Evolutionary conservation across 345 rosid genomes (phyloP).

Genomic region (Citrus inodora): DNA sequence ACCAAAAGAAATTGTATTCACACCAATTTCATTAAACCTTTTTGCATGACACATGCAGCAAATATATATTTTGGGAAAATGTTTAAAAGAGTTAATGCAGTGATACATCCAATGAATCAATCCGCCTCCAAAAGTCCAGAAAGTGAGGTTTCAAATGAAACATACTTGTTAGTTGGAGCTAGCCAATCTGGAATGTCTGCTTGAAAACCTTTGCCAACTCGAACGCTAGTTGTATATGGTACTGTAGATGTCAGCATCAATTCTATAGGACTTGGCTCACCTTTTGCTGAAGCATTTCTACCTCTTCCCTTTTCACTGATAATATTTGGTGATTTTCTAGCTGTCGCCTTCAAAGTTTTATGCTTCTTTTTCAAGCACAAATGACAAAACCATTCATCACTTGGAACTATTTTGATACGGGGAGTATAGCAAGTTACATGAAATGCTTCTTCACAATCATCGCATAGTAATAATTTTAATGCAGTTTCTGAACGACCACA

Average conservation of each 20-base stretch:
- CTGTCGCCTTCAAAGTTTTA: slow-evolving; percentile 30
- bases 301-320: slow-evolving; percentile 31
- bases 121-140: slow-evolving; percentile 9
- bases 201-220: slow-evolving; percentile 85
- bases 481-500: slow-evolving; percentile 50
- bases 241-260: slow-evolving; percentile 52
- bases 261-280: slow-evolving; percentile 33
- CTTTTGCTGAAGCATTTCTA: slow-evolving; percentile 29
- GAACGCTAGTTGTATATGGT: slow-evolving; percentile 48
- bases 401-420: slow-evolving; percentile 42
- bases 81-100: background rate
- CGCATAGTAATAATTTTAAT: slow-evolving; percentile 73
- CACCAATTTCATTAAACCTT: background rate
- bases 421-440: slow-evolving; percentile 73
- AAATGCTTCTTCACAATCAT: slow-evolving; percentile 79
- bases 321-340: slow-evolving; percentile 32
- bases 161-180: slow-evolving; percentile 63
- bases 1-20: background rate
- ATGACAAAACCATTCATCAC: slow-evolving; percentile 79
- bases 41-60: background rate
- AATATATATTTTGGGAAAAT: background rate
- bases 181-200: slow-evolving; percentile 84
- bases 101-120: background rate
- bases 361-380: slow-evolving; percentile 61
- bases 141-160: slow-evolving; percentile 15